Evolutionary conservation across 2,329 filamentous ascomycete genomes (phyloP).

Genomic region (Phyllosticta citriasiana): DNA sequence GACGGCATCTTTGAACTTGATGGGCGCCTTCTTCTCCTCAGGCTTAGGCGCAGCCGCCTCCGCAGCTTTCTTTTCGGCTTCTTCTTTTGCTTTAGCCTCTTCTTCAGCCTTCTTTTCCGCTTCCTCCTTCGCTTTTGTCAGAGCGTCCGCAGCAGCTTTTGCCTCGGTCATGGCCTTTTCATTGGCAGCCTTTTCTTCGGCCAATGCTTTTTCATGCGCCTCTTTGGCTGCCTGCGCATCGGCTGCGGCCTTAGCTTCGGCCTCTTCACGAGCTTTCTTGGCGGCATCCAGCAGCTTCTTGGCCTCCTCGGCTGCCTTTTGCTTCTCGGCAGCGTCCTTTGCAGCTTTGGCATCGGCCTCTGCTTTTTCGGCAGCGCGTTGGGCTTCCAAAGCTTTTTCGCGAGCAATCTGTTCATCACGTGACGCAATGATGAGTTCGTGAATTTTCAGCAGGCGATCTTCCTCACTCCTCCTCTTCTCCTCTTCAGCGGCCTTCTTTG

Average conservation of each 20-base stretch:
- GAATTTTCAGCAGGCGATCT: constrained; percentile 20
- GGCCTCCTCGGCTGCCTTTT: constrained; percentile 30
- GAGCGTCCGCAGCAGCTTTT: constrained; percentile 41
- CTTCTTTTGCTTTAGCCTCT: constrained; percentile 30
- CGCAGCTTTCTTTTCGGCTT: constrained; percentile 37
- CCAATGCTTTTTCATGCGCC: constrained; percentile 21
- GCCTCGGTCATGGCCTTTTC: constrained; percentile 35
- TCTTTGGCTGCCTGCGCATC: constrained; percentile 19
- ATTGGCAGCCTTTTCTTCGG: constrained; percentile 12
- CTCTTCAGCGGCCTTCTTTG: constrained; percentile 18
- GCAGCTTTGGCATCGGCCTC: constrained; percentile 38
- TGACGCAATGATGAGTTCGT: constrained; percentile 32
- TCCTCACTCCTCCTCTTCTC: constrained; percentile 28
- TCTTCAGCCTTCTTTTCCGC: constrained; percentile 39
- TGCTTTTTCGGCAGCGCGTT: constrained; percentile 14
- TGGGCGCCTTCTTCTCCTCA: constrained; percentile 57
- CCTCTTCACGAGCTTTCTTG: constrained; percentile 22
- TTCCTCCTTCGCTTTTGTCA: constrained; percentile 43
- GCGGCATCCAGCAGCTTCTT: constrained; percentile 21
- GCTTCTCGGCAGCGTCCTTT: constrained; percentile 41
- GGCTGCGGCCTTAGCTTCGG: constrained; percentile 21
- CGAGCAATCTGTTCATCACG: constrained; percentile 31
- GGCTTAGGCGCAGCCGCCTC: constrained; percentile 31
- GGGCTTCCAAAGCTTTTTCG: constrained; percentile 24
- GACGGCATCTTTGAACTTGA: constrained; percentile 86